Percentiles rank a stretch among this genome's conserved stretches.
phyloP scores from a whole-genome alignment of 108 stramenopile species.

The Fragilaria radians region DNA sequence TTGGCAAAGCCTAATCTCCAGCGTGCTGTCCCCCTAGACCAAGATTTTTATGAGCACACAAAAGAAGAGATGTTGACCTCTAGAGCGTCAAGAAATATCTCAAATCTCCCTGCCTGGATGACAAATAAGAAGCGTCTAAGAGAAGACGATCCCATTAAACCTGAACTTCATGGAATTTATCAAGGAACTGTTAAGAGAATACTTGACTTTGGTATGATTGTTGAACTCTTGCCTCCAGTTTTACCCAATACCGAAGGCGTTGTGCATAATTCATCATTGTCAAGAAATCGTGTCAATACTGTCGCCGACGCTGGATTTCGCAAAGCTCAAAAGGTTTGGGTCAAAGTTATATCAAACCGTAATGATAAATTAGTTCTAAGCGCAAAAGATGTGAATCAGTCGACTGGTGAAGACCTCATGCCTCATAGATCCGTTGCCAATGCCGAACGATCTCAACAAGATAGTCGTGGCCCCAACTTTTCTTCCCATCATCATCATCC shows the following conservation, averaged over 20 bases:
- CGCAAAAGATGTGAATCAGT: conserved; percentile 94
- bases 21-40: conserved; percentile 67
- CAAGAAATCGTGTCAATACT: conserved; percentile 37
- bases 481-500: conserved; percentile 70
- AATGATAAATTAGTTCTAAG: conserved; percentile 66
- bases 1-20: conserved; percentile 72
- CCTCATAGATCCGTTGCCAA: conserved; percentile 59
- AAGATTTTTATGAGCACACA: conserved; percentile 72
- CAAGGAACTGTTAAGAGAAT: conserved; percentile 75
- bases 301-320: conserved; percentile 56
- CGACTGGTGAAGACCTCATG: conserved; percentile 84
- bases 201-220: conserved; percentile 89
- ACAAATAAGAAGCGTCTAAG: conserved; percentile 28
- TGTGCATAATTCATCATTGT: conserved; percentile 82
- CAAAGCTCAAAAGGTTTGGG: conserved; percentile 68
- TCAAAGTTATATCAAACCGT: conserved; percentile 83
- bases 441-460: conserved; percentile 1
- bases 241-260: conserved; percentile 59
- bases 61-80: conserved; percentile 2
- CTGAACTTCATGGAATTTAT: conserved; percentile 76
- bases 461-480: conserved; percentile 9
- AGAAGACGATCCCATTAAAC: conserved; percentile 16
- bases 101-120: conserved; percentile 91
- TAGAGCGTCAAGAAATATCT: conserved; percentile 19
- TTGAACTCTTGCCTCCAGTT: conserved; percentile 38